Evolutionary conservation across 2,329 filamentous ascomycete genomes (phyloP).

Genomic region (Rhynchosporium secalis): DNA sequence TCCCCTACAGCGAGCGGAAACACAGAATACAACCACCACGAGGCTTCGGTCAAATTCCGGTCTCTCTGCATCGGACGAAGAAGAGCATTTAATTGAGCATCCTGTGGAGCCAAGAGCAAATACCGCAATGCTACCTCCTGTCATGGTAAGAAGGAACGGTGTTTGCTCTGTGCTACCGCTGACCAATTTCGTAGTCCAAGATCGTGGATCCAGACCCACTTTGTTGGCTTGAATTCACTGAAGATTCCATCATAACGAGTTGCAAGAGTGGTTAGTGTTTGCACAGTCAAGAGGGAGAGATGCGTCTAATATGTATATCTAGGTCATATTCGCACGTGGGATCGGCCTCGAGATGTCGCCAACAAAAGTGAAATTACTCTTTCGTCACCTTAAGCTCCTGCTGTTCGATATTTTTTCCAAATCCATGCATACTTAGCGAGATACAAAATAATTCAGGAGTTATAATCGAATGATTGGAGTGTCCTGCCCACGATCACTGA

Average conservation of each 20-base stretch:
- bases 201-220: conserved; percentile 82
- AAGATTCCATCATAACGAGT: conserved; percentile 88
- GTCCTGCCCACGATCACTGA: background rate
- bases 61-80: conserved; percentile 54
- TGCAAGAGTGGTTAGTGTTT: conserved; percentile 77
- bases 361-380: conserved; percentile 24
- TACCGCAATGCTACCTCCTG: conserved; percentile 84
- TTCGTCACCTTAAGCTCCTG: conserved; percentile 12
- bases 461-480: background rate
- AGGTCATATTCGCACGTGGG: conserved; percentile 36
- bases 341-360: conserved; percentile 28
- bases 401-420: background rate
- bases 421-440: conserved; percentile 16
- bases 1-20: conserved; percentile 58
- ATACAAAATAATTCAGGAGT: conserved; percentile 8
- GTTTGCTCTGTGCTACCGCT: conserved; percentile 24
- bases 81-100: conserved; percentile 67
- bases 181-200: conserved; percentile 61
- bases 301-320: background rate
- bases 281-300: background rate
- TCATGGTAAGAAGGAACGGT: conserved; percentile 62
- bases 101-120: conserved; percentile 80
- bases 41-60: conserved; percentile 72
- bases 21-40: conserved; percentile 58
- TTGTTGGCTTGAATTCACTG: conserved; percentile 89